Percentiles rank a stretch among this genome's conserved stretches.
Conservation (phyloP, 495 filamentous ascomycete genomes). For the Lophiostoma macrostomum region DNA sequence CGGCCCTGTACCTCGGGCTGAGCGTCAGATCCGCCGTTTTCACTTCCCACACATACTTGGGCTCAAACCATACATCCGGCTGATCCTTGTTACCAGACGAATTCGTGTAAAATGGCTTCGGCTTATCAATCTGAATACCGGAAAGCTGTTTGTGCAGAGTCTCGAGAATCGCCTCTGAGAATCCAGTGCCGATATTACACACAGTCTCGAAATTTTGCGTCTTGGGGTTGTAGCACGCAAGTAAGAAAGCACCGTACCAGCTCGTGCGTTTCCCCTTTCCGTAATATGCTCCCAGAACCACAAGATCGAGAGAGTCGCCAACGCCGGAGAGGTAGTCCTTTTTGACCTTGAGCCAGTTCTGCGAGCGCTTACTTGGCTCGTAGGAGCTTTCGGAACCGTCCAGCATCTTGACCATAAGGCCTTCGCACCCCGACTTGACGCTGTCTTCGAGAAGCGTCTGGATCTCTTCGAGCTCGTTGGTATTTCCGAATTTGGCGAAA, state of each 20-base stretch:
- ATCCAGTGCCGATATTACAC: slow-evolving; percentile 98
- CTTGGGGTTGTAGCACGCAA: slow-evolving; percentile 84
- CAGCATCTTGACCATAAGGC: slow-evolving; percentile 98
- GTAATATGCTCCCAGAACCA: slow-evolving; percentile 91
- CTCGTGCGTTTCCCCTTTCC: slow-evolving; percentile 93
- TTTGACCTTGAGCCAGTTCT: slow-evolving; percentile 99
- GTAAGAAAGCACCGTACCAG: slow-evolving; percentile 89
- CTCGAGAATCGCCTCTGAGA: slow-evolving; percentile 82
- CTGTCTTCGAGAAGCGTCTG: slow-evolving; percentile 86
- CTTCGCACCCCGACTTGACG: slow-evolving; percentile 92
- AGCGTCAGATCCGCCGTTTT: slow-evolving; percentile 94
- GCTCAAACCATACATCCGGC: slow-evolving; percentile 98
- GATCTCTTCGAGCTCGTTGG: slow-evolving; percentile 88
- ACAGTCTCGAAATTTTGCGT: slow-evolving; percentile 85
- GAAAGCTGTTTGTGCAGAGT: slow-evolving; percentile 72
- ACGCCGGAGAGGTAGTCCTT: slow-evolving; percentile 94
- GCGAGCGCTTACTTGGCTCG: slow-evolving; percentile 89
- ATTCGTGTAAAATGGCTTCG: slow-evolving; percentile 93
- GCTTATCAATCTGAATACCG: slow-evolving; percentile 72
- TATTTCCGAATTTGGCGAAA: slow-evolving; percentile 84
- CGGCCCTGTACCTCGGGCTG: slow-evolving; percentile 87
- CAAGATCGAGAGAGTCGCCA: slow-evolving; percentile 93
- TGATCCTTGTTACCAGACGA: slow-evolving; percentile 80
- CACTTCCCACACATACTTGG: slow-evolving; percentile 92
- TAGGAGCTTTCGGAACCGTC: slow-evolving; percentile 88